These are phyloP conservation scores for Rhizophagus prolifer DNA, from an alignment of 192 early-diverging fungal species.

Conservation along the genomic window DNA sequence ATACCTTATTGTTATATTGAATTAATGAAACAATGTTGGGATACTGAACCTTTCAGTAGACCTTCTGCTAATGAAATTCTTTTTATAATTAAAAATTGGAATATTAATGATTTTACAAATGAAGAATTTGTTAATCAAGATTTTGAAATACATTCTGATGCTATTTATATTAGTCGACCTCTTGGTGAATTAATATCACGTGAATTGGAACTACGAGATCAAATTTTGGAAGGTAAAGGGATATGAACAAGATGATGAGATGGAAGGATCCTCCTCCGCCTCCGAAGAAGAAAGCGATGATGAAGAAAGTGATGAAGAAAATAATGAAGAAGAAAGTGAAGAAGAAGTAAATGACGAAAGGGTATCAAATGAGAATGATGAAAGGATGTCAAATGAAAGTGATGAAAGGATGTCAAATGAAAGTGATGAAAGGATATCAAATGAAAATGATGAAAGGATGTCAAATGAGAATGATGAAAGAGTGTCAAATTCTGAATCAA, in stretches of 20 bases:
- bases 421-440: too few species aligned
- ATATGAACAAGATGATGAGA: neutral
- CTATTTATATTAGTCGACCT: neutral
- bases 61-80: neutral
- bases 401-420: too few species aligned
- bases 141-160: neutral
- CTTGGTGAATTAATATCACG: neutral
- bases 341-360: too few species aligned
- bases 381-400: too few species aligned
- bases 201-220: neutral
- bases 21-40: neutral
- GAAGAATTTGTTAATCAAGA: neutral
- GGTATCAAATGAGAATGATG: too few species aligned
- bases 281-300: too few species aligned
- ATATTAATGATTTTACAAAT: neutral
- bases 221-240: neutral
- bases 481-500: neutral
- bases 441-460: neutral
- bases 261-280: neutral
- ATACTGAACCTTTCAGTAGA: neutral
- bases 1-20: neutral
- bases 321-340: too few species aligned
- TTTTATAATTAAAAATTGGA: neutral
- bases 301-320: neutral
- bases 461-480: neutral